A percentile compares a stretch with the other conserved stretches of the same genome.
Evolutionary conservation across 805 yeast genomes (phyloP).

Genomic region (Candida stauntonica): DNA sequence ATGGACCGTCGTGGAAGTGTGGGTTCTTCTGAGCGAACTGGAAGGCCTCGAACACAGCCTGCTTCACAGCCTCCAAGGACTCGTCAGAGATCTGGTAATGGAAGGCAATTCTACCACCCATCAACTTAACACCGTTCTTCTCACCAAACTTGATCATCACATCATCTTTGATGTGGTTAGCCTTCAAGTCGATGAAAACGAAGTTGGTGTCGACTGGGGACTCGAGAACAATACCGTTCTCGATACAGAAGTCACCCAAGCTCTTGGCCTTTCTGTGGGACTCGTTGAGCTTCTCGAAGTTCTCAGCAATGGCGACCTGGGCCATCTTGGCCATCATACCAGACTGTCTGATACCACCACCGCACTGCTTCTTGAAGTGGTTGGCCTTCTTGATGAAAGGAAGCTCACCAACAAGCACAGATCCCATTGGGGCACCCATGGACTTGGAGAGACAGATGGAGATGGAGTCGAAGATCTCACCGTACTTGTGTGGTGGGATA

Average conservation of each 20-base stretch:
- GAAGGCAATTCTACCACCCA: constrained; percentile 77
- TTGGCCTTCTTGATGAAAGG: constrained; percentile 63
- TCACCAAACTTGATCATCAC: constrained; percentile 47
- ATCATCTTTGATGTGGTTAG: constrained; percentile 48
- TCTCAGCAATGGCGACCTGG: constrained; percentile 64
- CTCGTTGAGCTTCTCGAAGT: constrained; percentile 43
- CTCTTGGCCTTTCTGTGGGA: constrained; percentile 49
- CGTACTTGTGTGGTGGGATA: constrained; percentile 57
- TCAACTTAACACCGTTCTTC: constrained; percentile 56
- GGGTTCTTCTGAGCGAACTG: constrained; percentile 53
- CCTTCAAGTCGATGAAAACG: constrained; percentile 61
- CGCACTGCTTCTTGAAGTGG: constrained; percentile 87
- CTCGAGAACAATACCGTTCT: constrained; percentile 51
- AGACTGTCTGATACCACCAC: constrained; percentile 91
- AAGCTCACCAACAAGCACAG: constrained; percentile 68
- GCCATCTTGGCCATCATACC: constrained; percentile 85
- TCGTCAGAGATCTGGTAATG: constrained; percentile 62
- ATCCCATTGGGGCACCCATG: constrained; percentile 92
- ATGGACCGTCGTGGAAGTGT: constrained; percentile 43
- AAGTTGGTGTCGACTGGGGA: constrained; percentile 81
- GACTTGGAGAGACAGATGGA: constrained; percentile 87
- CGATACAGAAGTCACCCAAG: constrained; percentile 46
- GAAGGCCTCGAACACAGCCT: constrained; percentile 52
- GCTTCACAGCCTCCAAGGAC: constrained; percentile 53
- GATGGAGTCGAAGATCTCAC: constrained; percentile 76